A percentile compares a stretch with the other conserved stretches of the same genome.
These are phyloP conservation scores for Rickenella mellea DNA, from an alignment of 768 basidiomycete species.

Conservation along the genomic window DNA sequence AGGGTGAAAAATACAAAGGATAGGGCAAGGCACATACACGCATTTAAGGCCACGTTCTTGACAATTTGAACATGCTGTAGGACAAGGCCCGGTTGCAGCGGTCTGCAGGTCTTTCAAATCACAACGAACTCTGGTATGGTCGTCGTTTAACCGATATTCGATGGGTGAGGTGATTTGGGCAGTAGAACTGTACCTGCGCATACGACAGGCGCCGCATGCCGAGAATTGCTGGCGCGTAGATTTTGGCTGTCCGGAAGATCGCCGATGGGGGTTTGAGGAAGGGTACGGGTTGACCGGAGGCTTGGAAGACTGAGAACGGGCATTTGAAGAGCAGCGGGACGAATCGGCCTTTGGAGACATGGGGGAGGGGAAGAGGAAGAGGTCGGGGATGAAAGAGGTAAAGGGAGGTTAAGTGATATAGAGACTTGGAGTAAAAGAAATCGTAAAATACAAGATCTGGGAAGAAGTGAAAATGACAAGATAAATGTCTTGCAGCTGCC, in stretches of 20 bases:
- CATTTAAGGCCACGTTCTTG: constrained; percentile 83
- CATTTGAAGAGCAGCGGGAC: constrained; percentile 16
- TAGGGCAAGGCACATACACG: constrained; percentile 54
- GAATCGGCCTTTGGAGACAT: constrained; percentile 8
- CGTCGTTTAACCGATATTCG: not conserved
- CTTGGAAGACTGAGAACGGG: constrained; percentile 13
- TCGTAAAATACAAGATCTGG: constrained; percentile 6
- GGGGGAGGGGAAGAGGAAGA: constrained; percentile 10
- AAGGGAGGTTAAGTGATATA: constrained; percentile 10
- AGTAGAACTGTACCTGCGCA: constrained; percentile 51
- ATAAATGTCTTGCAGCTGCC: too few species aligned
- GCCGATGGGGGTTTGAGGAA: constrained; percentile 19
- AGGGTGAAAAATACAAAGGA: constrained; percentile 1
- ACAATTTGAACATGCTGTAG: constrained; percentile 77
- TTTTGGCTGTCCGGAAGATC: constrained; percentile 54
- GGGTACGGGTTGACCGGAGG: not conserved
- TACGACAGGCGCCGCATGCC: constrained; percentile 90
- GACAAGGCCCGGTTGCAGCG: constrained; percentile 32
- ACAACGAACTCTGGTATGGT: constrained; percentile 65
- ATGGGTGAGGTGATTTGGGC: constrained; percentile 8
- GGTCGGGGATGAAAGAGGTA: constrained; percentile 10
- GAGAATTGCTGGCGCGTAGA: constrained; percentile 79
- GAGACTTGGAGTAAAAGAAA: constrained; percentile 9
- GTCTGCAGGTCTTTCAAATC: constrained; percentile 80
- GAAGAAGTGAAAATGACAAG: constrained; percentile 10